These are phyloP conservation scores for Diaporthe sp. DNA, from an alignment of 2,329 filamentous ascomycete species.

Conservation along the genomic window DNA sequence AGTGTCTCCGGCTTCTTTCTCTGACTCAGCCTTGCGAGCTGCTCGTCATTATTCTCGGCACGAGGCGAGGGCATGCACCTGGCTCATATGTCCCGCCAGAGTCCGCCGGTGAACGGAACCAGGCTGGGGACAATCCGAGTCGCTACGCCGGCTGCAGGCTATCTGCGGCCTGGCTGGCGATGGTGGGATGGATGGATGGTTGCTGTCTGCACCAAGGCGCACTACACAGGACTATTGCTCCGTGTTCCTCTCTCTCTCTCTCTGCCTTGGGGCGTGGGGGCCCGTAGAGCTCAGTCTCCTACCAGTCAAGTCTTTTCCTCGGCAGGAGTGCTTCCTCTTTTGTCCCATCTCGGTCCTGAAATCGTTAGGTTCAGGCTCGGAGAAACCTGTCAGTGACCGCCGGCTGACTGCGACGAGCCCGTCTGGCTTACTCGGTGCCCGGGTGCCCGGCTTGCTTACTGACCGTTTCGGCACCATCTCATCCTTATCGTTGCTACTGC, in stretches of 20 bases:
- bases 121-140: constrained; percentile 26
- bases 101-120: constrained; percentile 22
- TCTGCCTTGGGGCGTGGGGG: not conserved
- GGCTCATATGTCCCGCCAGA: not conserved
- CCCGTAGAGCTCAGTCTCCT: not conserved
- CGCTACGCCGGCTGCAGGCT: not conserved
- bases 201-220: not conserved
- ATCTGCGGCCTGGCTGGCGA: not conserved
- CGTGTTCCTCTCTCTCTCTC: not conserved
- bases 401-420: constrained; percentile 12
- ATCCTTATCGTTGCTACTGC: not conserved
- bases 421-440: not conserved
- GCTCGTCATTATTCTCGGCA: not conserved
- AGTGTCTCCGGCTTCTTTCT: not conserved
- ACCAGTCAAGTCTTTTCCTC: not conserved
- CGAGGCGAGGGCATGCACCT: not conserved
- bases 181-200: no score
- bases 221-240: not conserved
- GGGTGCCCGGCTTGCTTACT: constrained; percentile 15
- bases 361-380: not conserved
- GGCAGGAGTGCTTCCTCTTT: not conserved
- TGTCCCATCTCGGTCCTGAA: not conserved
- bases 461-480: not conserved
- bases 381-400: constrained; percentile 4
- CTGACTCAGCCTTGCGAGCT: constrained; percentile 6